phyloP scores from a whole-genome alignment of 768 basidiomycete genomes.

The Podaxis mareebaensis region DNA sequence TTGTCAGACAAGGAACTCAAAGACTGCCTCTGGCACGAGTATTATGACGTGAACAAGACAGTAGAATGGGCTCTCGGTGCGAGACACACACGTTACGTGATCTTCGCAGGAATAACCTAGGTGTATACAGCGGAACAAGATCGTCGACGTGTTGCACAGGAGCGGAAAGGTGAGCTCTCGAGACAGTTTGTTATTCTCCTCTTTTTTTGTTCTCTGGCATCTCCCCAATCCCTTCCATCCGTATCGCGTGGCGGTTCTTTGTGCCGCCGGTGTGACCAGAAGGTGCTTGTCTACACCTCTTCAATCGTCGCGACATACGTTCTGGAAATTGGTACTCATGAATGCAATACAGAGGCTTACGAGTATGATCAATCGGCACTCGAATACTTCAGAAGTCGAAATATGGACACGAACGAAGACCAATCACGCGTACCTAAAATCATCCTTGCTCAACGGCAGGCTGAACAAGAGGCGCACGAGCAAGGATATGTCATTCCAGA shows the following conservation, averaged over 20 bases:
- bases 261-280: slow-evolving; percentile 42
- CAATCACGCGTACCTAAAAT: slow-evolving; percentile 61
- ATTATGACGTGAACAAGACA: slow-evolving; percentile 81
- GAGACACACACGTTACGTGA: slow-evolving; percentile 25
- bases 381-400: slow-evolving; percentile 23
- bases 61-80: slow-evolving; percentile 74
- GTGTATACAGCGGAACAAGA: slow-evolving; percentile 63
- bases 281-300: slow-evolving; percentile 56
- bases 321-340: slow-evolving; percentile 3
- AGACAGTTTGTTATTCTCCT: slow-evolving; percentile 28
- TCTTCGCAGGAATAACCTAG: slow-evolving; percentile 8
- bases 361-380: slow-evolving; percentile 21
- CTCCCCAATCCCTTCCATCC: slow-evolving; percentile 29
- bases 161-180: slow-evolving; percentile 81
- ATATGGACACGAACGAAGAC: slow-evolving; percentile 26
- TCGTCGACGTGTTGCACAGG: slow-evolving; percentile 58
- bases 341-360: slow-evolving; percentile 13
- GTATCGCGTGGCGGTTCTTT: slow-evolving; percentile 24
- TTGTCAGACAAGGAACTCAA: slow-evolving; percentile 75
- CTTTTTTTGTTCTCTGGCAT: slow-evolving; percentile 25
- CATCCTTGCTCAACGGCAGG: slow-evolving; percentile 58
- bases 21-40: slow-evolving; percentile 83
- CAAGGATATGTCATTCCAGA: slow-evolving; percentile 32
- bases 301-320: background rate
- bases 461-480: slow-evolving; percentile 18